Conservation (phyloP, 495 filamentous ascomycete genomes). For the Elaphomyces granulatus region DNA sequence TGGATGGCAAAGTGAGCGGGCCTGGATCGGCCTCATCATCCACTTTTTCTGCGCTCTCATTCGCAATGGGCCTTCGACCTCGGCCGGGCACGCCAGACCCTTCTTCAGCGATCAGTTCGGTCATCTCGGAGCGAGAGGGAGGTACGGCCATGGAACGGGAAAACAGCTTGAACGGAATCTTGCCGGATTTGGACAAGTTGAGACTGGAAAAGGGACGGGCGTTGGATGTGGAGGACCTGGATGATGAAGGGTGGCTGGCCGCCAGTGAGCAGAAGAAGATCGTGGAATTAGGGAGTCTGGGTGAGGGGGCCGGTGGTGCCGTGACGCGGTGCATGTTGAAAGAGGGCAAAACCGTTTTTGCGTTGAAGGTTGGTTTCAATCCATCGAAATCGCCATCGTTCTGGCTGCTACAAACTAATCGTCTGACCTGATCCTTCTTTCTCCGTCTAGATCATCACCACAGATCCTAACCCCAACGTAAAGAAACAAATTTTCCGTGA, state of each 20-base stretch:
- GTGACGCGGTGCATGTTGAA: constrained; percentile 82
- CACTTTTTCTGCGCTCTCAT: constrained; percentile 59
- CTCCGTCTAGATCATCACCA: constrained; percentile 71
- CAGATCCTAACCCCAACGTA: constrained; percentile 91
- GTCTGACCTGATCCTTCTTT: too few relatives aligned
- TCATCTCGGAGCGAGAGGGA: constrained; percentile 62
- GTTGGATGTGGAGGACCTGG: constrained; percentile 82
- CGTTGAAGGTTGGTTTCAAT: constrained; percentile 61
- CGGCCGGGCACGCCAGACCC: constrained; percentile 64
- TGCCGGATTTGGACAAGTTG: constrained; percentile 61
- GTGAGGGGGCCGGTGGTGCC: constrained; percentile 90
- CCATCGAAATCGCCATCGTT: neutral
- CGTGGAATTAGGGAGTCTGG: constrained; percentile 73
- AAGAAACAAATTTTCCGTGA: constrained; percentile 97
- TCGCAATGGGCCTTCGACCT: constrained; percentile 47
- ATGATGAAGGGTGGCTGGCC: constrained; percentile 89
- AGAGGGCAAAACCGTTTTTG: constrained; percentile 87
- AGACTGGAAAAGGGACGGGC: constrained; percentile 65
- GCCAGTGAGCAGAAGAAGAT: constrained; percentile 81
- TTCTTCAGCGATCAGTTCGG: constrained; percentile 70
- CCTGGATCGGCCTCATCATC: constrained; percentile 74
- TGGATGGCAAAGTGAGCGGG: constrained; percentile 59
- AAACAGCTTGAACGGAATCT: constrained; percentile 46
- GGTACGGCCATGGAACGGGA: constrained; percentile 61
- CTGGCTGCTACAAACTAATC: neutral